These are phyloP conservation scores for Aspergillus intermedius DNA, from an alignment of 2,329 filamentous ascomycete genomes.

Conservation along the genomic window DNA sequence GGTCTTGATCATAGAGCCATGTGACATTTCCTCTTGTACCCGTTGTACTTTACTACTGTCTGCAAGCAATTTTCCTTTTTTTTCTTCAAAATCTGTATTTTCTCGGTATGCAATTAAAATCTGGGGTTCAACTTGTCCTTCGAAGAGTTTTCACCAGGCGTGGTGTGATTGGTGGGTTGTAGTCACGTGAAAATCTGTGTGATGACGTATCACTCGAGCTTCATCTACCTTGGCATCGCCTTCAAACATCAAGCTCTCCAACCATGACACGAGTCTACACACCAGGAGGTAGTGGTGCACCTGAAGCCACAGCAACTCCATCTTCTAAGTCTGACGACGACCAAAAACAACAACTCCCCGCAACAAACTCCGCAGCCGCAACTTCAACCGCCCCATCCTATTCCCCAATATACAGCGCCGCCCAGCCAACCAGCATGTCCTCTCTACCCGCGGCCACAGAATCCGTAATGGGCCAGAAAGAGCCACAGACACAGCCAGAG, in stretches of 20 bases:
- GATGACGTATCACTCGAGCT: background rate
- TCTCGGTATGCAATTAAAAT: slow-evolving; percentile 8
- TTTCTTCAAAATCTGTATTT: slow-evolving; percentile 28
- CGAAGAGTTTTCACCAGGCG: background rate
- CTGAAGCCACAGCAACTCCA: background rate
- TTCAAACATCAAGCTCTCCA: background rate
- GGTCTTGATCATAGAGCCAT: slow-evolving; percentile 38
- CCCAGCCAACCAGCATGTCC: slow-evolving; percentile 1
- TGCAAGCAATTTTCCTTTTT: slow-evolving; percentile 38
- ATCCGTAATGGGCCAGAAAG: background rate
- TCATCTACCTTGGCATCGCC: background rate
- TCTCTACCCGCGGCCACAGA: background rate
- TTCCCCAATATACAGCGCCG: slow-evolving; percentile 23
- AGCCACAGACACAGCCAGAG: background rate
- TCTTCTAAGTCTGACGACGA: background rate
- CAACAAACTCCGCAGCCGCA: slow-evolving; percentile 10
- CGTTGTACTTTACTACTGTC: slow-evolving; percentile 44
- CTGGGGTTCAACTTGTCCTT: slow-evolving; percentile 1
- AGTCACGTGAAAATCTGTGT: background rate
- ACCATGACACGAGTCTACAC: background rate
- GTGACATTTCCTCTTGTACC: slow-evolving; percentile 38
- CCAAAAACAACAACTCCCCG: background rate
- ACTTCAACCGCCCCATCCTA: slow-evolving; percentile 28
- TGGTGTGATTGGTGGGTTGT: background rate
- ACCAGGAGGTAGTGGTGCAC: background rate